Evolutionary conservation across 106 monocot species (phyloP).

Genomic region (Dendrobium nobile): DNA sequence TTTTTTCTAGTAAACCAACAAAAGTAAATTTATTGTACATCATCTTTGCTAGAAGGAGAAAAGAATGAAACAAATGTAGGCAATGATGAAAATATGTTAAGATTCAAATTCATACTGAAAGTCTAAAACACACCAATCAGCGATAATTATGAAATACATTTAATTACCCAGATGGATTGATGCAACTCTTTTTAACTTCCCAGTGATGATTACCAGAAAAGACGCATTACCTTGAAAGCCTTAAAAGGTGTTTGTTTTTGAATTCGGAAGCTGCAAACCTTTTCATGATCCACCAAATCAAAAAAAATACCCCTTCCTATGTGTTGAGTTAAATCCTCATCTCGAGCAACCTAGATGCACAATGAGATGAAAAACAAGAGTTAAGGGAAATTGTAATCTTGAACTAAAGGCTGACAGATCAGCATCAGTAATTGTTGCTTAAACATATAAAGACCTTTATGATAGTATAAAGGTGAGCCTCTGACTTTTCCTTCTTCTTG

Average conservation of each 20-base stretch:
- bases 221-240: constrained; percentile 69
- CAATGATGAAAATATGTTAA: too few species aligned
- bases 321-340: constrained; percentile 79
- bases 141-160: too few species aligned
- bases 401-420: not conserved
- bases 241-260: constrained; percentile 85
- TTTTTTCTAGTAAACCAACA: too few species aligned
- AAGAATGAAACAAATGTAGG: too few species aligned
- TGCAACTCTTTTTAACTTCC: not conserved
- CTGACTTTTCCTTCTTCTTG: constrained; percentile 98
- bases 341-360: constrained; percentile 63
- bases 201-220: not conserved
- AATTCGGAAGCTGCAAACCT: constrained; percentile 90
- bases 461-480: constrained; percentile 96
- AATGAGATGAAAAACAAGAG: not conserved
- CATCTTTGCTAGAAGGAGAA: too few species aligned
- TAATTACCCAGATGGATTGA: not conserved
- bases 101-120: too few species aligned
- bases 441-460: constrained; percentile 60
- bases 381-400: not conserved
- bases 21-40: too few species aligned
- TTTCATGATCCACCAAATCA: constrained; percentile 98
- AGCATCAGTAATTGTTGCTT: not conserved
- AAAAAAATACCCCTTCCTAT: constrained; percentile 95
- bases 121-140: too few species aligned